Percentiles rank a stretch among this genome's conserved stretches.
Evolutionary conservation across 805 yeast genomes (phyloP).

Genomic region (Sugiyamaella chiloensis): DNA sequence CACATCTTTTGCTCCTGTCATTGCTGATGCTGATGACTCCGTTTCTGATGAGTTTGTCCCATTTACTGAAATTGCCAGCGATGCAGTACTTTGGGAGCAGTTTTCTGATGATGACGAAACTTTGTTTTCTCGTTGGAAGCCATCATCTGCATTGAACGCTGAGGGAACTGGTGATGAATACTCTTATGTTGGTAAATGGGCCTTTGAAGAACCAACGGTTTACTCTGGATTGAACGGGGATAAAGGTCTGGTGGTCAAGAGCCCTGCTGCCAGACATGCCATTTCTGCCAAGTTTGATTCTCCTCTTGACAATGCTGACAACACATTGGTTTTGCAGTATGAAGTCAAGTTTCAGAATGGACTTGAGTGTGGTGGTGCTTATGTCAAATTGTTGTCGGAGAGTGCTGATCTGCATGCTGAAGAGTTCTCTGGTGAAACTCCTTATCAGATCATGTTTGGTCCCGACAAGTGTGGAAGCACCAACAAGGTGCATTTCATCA

Average conservation of each 20-base stretch:
- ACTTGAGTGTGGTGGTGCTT: conserved; percentile 85
- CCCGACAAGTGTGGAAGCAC: conserved; percentile 87
- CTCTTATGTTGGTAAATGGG: conserved; percentile 73
- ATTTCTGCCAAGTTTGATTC: conserved; percentile 60
- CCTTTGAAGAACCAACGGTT: conserved; percentile 56
- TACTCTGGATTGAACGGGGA: conserved; percentile 64
- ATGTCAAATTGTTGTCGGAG: conserved; percentile 64
- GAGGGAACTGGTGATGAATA: conserved; percentile 41
- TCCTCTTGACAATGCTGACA: conserved; percentile 56
- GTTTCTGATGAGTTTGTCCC: conserved; percentile 7
- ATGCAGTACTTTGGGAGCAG: conserved; percentile 60
- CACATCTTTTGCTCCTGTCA: background rate
- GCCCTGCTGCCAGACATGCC: conserved; percentile 79
- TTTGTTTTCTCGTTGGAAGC: conserved; percentile 45
- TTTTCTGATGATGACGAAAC: conserved; percentile 43
- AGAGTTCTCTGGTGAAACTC: conserved; percentile 61
- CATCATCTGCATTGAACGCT: conserved; percentile 47
- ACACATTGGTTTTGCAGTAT: conserved; percentile 79
- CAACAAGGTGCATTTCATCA: conserved; percentile 75
- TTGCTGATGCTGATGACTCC: background rate
- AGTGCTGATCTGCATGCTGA: conserved; percentile 37
- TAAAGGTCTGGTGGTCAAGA: conserved; percentile 70
- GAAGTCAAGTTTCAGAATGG: conserved; percentile 83
- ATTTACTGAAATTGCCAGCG: conserved; percentile 5
- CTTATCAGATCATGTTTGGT: conserved; percentile 88